Conservation (phyloP, 1,139 yeast genomes). For the Zygosaccharomyces pseudobailii region DNA sequence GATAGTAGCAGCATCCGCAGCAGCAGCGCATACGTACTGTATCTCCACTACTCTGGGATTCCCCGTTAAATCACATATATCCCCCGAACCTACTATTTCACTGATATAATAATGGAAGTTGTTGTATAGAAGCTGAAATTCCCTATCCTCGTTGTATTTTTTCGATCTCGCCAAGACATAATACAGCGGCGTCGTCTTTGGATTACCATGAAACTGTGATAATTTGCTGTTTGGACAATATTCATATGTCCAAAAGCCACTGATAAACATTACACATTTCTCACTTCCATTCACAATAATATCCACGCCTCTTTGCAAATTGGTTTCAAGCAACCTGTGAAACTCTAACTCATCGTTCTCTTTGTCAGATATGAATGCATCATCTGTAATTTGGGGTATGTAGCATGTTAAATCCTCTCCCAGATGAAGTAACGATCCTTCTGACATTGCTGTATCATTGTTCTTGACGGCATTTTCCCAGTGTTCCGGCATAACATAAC, state of each 20-base stretch:
- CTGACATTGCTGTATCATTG: slow-evolving; percentile 14
- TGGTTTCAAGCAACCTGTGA: slow-evolving; percentile 10
- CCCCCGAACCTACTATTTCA: slow-evolving; percentile 57
- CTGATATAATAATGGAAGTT: slow-evolving; percentile 44
- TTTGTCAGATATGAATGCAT: slow-evolving; percentile 3
- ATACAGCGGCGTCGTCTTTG: slow-evolving; percentile 31
- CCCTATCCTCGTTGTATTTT: slow-evolving; percentile 22
- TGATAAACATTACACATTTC: slow-evolving; percentile 37
- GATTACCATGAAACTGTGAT: slow-evolving; percentile 50
- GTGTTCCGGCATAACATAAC: slow-evolving; percentile 15
- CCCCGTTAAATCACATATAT: slow-evolving; percentile 67
- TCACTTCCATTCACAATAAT: slow-evolving; percentile 30
- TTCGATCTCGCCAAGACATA: slow-evolving; percentile 46
- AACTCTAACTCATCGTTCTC: slow-evolving; percentile 12
- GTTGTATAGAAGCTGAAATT: slow-evolving; percentile 28
- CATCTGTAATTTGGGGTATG: slow-evolving; percentile 15
- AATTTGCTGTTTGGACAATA: slow-evolving; percentile 53
- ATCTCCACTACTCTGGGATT: slow-evolving; percentile 59
- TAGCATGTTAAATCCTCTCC: slow-evolving; percentile 24
- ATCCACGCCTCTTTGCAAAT: slow-evolving; percentile 19
- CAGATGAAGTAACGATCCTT: slow-evolving; percentile 18
- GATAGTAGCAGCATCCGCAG: slow-evolving; percentile 33
- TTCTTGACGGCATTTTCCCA: slow-evolving; percentile 16
- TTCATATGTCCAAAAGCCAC: slow-evolving; percentile 63
- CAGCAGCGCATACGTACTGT: slow-evolving; percentile 61